Base-by-base conservation (phyloP, 805 yeast species). In the Lipomyces anomalus region DNA sequence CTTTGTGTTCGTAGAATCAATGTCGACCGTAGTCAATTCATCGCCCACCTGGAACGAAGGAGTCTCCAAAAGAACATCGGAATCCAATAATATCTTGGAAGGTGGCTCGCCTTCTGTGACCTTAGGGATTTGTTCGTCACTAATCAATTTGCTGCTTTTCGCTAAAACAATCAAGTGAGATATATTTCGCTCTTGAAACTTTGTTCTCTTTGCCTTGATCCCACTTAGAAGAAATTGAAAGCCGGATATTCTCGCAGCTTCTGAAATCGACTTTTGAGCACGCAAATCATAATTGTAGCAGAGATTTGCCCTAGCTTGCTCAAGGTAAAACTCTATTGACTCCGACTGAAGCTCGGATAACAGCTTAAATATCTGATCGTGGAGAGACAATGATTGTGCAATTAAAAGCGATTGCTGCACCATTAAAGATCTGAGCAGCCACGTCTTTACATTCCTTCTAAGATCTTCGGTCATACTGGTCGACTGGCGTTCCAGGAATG, bases 171-270 rank as follows among this genome's bases (percentile, higher is more conserved):
- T 74, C 48, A 90, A 73, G 33, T 86, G 78, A 0, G 95, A 75
- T 22, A 82, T 75, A n/a, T 80, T 77, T 28, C 70, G 72, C 39
- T 73, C 72, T 66, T 90, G 97, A 62, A 70, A 85, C 62, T 84
- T 84, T 3, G 97, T 90, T 60, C 92, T 73, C 61, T 80, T 82
- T 6, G 95, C 96, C 56, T 80, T 80, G 45, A 92, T 84, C 55
- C 97, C 97, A 1, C 97, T 84, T 38, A 90, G 66, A 0, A 81
- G 75, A 53, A 81, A 75, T 40, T 75, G 67, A 38, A 87, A 71
- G 1, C 54, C 56, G 16, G 48, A 44, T 4, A 66, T 61, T 21
- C 42, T 40, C 3, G 48, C 54, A 1, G 62, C 61, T 24, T 66
- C 60, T n/a, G 57, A 64, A 44, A 62, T 59, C 17, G 65, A 50